Evolutionary conservation across 148 eudicot genomes (phyloP).

Genomic region (Camellia sinensis): DNA sequence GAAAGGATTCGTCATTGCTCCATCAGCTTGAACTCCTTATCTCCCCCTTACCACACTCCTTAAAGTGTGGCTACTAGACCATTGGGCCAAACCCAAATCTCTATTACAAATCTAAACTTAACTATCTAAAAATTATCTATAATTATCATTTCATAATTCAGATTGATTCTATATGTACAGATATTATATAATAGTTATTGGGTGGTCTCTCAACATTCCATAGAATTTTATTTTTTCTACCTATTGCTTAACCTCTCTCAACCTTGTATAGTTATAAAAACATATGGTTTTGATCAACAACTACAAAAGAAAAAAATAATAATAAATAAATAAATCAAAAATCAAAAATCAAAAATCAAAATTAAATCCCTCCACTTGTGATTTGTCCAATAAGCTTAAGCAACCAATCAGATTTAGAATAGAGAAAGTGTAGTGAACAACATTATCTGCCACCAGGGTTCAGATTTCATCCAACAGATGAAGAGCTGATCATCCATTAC

Average conservation of each 20-base stretch:
- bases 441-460: slow-evolving; percentile 29
- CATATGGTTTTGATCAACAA: neutral
- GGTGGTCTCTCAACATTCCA: neutral
- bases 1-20: no score
- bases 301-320: neutral
- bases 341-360: neutral
- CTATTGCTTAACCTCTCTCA: neutral
- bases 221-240: neutral
- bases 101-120: no score
- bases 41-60: no score
- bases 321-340: neutral
- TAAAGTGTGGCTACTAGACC: no score
- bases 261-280: neutral
- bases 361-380: neutral
- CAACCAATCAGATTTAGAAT: neutral
- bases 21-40: no score
- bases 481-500: slow-evolving; percentile 29
- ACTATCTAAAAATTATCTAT: no score
- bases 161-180: no score
- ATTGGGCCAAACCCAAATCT: no score
- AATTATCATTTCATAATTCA: no score
- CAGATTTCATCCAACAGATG: slow-evolving; percentile 39
- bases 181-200: neutral
- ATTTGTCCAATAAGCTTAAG: neutral
- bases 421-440: neutral